These are phyloP conservation scores for Tuber microsphaerosporum DNA, from an alignment of 495 filamentous ascomycete genomes.

Conservation along the genomic window DNA sequence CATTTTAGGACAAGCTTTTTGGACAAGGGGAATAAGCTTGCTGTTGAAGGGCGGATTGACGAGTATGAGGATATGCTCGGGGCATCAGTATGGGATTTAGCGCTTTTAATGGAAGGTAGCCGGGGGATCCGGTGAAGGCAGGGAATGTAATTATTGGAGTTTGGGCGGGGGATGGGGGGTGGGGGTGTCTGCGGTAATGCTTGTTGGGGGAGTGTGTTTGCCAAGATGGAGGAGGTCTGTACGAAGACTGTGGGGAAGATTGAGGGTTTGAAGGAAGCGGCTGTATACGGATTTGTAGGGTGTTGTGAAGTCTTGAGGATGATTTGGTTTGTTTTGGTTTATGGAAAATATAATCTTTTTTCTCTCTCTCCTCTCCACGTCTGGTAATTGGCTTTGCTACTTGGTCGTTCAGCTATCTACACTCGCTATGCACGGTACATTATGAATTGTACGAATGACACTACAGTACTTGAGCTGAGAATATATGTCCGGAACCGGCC, in stretches of 20 bases:
- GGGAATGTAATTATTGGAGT: not conserved
- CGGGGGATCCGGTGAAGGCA: not conserved
- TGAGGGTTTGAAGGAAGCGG: not conserved
- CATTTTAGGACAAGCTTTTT: constrained; percentile 26
- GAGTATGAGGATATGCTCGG: constrained; percentile 14
- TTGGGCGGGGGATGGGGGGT: not conserved
- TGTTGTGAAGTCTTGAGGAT: not conserved
- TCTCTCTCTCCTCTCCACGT: not conserved
- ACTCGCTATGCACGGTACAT: no score
- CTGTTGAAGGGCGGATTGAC: constrained; percentile 27
- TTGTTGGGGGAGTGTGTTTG: not conserved
- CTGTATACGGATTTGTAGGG: not conserved
- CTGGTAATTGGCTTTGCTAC: not conserved
- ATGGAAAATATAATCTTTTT: not conserved
- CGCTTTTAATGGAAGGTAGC: not conserved
- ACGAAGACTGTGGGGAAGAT: not conserved
- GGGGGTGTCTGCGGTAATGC: not conserved
- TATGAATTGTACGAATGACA: no score
- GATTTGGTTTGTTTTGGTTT: not conserved
- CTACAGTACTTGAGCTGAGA: no score
- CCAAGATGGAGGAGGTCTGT: not conserved
- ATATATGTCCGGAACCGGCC: no score
- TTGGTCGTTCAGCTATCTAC: not conserved
- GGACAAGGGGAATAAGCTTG: constrained; percentile 30
- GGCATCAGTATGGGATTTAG: not conserved